These are phyloP conservation scores for Xylariaceae sp. DNA, from an alignment of 2,329 filamentous ascomycete genomes.

Conservation along the genomic window DNA sequence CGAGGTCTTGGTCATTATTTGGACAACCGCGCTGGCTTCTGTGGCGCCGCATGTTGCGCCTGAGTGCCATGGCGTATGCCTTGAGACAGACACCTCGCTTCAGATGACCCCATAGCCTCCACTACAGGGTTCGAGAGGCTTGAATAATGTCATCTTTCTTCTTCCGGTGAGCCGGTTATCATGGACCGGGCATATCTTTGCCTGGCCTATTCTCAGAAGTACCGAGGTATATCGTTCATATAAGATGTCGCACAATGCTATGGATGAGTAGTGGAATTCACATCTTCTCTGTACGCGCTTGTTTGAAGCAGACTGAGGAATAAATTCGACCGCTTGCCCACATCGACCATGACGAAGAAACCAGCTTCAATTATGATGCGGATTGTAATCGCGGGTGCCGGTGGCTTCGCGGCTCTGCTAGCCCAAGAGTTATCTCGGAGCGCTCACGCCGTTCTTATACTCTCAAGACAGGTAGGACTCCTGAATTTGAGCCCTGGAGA, in stretches of 20 bases:
- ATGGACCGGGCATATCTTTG: constrained; percentile 22
- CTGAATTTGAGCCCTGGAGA: background rate
- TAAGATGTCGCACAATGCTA: constrained; percentile 19
- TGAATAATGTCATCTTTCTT: constrained; percentile 25
- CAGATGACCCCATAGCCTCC: constrained; percentile 20
- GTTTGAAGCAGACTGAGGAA: constrained; percentile 16
- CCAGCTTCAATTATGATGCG: constrained; percentile 47
- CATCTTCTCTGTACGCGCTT: constrained; percentile 13
- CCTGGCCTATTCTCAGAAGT: constrained; percentile 28
- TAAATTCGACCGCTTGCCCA: constrained; percentile 2
- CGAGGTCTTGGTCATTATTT: constrained; percentile 22
- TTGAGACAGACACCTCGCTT: constrained; percentile 21
- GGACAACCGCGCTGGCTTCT: constrained; percentile 18
- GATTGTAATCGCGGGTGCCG: constrained; percentile 59
- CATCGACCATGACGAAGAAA: constrained; percentile 27
- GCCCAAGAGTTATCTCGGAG: constrained; percentile 58
- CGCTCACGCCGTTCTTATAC: constrained; percentile 64
- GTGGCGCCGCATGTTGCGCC: constrained; percentile 21
- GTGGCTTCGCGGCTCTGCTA: constrained; percentile 55
- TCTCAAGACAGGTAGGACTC: constrained; percentile 59
- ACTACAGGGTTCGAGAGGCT: constrained; percentile 21
- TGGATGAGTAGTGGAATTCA: constrained; percentile 13
- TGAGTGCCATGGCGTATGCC: constrained; percentile 25
- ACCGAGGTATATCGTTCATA: constrained; percentile 23
- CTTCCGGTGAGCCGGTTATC: constrained; percentile 9